Conservation (phyloP, 371 early-diverging fungal genomes). For the Mortierella sp. region DNA sequence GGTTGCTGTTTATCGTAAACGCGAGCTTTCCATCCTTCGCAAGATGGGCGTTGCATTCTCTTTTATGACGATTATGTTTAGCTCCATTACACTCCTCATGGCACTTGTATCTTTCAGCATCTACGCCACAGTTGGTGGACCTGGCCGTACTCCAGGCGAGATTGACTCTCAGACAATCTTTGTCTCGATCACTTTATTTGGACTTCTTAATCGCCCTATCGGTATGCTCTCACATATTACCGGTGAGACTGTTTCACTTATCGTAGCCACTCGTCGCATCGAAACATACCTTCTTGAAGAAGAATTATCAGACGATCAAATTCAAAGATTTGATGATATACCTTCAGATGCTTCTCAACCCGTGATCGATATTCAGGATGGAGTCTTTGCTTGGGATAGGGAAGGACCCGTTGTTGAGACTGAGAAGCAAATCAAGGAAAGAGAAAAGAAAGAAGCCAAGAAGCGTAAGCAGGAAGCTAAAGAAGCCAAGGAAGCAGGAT, state of each 20-base stretch:
- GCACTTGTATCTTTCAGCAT: constrained; percentile 36
- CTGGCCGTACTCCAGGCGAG: constrained; percentile 26
- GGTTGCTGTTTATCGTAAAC: constrained; percentile 26
- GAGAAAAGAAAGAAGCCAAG: constrained; percentile 57
- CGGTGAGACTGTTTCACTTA: constrained; percentile 17
- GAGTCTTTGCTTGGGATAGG: constrained; percentile 46
- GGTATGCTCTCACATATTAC: constrained; percentile 42
- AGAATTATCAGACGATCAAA: constrained; percentile 74
- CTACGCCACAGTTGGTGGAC: constrained; percentile 42
- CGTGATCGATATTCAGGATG: constrained; percentile 26
- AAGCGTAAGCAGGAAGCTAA: constrained; percentile 27
- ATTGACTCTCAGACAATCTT: constrained; percentile 67
- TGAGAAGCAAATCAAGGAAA: constrained; percentile 40
- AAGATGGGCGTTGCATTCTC: constrained; percentile 62
- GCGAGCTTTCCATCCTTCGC: constrained; percentile 74
- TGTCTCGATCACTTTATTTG: constrained; percentile 92
- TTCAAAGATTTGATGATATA: constrained; percentile 27
- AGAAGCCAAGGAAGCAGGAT: constrained; percentile 20
- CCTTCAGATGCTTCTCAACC: constrained; percentile 3
- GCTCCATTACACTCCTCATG: constrained; percentile 40
- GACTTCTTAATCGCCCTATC: constrained; percentile 87
- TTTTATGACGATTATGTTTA: constrained; percentile 47
- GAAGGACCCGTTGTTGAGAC: constrained; percentile 34
- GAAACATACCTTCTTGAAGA: constrained; percentile 77
- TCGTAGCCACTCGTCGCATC: constrained; percentile 66